Base-by-base conservation (phyloP, 2,329 filamentous ascomycete genomes). In the Cladosporium sphaerospermum region DNA sequence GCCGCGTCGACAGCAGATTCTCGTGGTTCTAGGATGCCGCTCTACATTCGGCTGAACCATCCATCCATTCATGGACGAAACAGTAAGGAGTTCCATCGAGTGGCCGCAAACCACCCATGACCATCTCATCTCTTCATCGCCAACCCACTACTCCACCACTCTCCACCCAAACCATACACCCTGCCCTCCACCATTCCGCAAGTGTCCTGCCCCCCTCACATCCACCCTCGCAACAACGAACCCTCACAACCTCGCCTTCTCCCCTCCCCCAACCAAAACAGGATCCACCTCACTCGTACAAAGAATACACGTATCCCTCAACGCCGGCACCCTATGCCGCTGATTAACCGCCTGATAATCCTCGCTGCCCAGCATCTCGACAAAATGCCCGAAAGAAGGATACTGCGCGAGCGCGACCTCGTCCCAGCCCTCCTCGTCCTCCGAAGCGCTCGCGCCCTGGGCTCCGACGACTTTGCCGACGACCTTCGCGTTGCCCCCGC, bases 401-500 rank as follows among this genome's bases (percentile, higher is more conserved):
- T 85, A 85, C 69, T 84, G 81, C 52, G 82, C 82, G 41, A 85
- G 71, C 0, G 82, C 81, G 56, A 85, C 74, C 67, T 85, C 82
- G 63, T 85, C 78, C 82, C 82, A 85, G 49, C 63, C 61, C 16
- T 52, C 59, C 43, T 49, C 41, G 50, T 65, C 60, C 31, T 46
- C 10, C 14, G 42, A 44, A 28, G 64, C 60, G 5, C 59, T 56
- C 10, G 44, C 40, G 63, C 1, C 58, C 58, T 23, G 61, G 60
- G 63, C 68, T 11, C 60, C 57, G 9, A 80, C 71, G 1, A 83
- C 78, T 52, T 75, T 80, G 0, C 82, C 82, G 0, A 84, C 80
- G 5, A 85, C 71, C 68, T 85, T 85, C 2, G 82, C 82, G 54
- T 71, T 70, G 0, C 81, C 82, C 4, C 82, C 82, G 19, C 79